Base-by-base conservation (phyloP, 2,329 filamentous ascomycete genomes). In the Aspergillus vadensis region DNA sequence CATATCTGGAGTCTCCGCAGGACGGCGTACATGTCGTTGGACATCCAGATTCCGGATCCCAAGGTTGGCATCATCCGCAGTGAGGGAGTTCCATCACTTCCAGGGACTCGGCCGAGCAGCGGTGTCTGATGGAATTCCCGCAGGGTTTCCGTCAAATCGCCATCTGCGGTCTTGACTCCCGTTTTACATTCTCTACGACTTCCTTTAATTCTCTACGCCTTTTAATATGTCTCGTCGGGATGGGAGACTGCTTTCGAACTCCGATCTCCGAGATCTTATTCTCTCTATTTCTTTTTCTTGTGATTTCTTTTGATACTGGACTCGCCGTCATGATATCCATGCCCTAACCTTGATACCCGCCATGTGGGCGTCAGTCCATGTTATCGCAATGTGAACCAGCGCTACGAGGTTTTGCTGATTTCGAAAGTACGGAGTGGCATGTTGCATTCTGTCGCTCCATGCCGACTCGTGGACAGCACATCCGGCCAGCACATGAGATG, bases 1-100 rank as follows among this genome's bases (percentile, higher is more conserved):
- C 89, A 85, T 74, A 86, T 97, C 56, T 87, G 97, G 66, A 85
- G 90, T 41, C 77, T 97, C 67, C 85, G 92, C 69, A 85, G 88
- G 70, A 96, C 93, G 41, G 94, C 91, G 1, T 97, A 97, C 76
- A 88, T 97, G 87, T 92, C 75, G 41, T 63, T 82, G 27, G 80
- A 82, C 63, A 81, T 82, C 39, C 80, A 82, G 65, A 81, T 82
- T 32, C 80, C 80, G 0, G 80, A 82, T 67, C 80, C 80, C 8
- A 80, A 82, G 64, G 75, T 82, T 15, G 77, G 79, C 49, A 74
- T 81, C 23, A 74, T 80, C 30, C 76, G 71, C 44, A 76, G 70
- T 41, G 76, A 78, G 44, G 72, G 64, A 4, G 66, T 62, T 17
- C 50, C 67, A 15, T 78, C 76, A 1, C 61, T 72, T 23, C 69